Evolutionary conservation across 768 basidiomycete species (phyloP), one percentile per base, ranked within the genome.

Genomic region (Leccinellum albellum): DNA sequence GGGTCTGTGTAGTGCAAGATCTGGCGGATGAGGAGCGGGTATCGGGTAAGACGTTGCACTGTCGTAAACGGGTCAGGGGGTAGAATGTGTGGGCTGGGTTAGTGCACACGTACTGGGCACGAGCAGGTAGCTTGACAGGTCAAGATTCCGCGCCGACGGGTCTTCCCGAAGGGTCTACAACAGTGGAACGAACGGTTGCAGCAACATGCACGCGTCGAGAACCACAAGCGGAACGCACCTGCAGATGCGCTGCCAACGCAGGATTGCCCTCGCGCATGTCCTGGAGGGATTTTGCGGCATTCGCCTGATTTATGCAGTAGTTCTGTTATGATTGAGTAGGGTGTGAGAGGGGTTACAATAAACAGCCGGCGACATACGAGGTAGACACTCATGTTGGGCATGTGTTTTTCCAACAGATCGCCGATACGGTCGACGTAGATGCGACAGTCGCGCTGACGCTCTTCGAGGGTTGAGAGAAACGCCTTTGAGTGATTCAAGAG

Each of bases 21-120:
- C 73, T 92, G 90, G 53, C 86, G 85, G 61, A 98, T 86, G 31
- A 98, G 79, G 0, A 99, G 78, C 0, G 96, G 96, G 68, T 98
- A 99, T 55, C 93, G 81, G 0, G 96, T 97, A 55, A 98, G 86
- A 9, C 96, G 86, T 84, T 97, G 94, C 94, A 95, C 91, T 94
- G 58, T 42, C 40, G 12, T 28, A 50, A 48, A 58, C 20, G 42
- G 15, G 32, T 31, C 14, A 33, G 9, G 7, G 28, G 15, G n/a
- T 9, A 29, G 29, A 17, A n/a, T 23, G 40, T 20, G 31, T 42
- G 32, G n/a, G 28, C 6, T 8, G 15, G 26, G 2, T 32, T 32
- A 5, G 8, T 4, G 1, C 24, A 33, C 47, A 75, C 85, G 63
- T 71, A 94, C 94, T 96, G 0, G 94, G 94, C n/a, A 85, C 86